A percentile compares a stretch with the other conserved stretches of the same genome.
Evolutionary conservation across 2,329 filamentous ascomycete genomes (phyloP).

Genomic region (Drechslerella coelobrocha): DNA sequence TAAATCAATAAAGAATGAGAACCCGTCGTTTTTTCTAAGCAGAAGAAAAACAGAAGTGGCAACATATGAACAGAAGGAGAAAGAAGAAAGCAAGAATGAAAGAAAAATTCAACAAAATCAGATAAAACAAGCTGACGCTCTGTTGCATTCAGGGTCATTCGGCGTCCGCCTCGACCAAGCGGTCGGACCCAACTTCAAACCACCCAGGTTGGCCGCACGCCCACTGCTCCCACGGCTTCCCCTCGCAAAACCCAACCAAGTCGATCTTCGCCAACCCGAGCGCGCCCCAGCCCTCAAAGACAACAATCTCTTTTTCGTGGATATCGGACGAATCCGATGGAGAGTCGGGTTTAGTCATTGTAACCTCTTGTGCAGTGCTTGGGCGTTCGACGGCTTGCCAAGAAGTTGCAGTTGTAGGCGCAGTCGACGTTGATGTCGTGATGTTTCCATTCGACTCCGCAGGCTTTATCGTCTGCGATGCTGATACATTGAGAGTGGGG

Average conservation of each 20-base stretch:
- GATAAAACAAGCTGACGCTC: neutral
- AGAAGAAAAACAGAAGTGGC: neutral
- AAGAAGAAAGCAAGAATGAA: neutral
- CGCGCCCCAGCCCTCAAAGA: slow-evolving; percentile 39
- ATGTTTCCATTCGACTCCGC: slow-evolving; percentile 26
- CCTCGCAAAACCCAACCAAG: slow-evolving; percentile 41
- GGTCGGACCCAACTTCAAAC: slow-evolving; percentile 42
- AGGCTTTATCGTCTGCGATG: slow-evolving; percentile 3
- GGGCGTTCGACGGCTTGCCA: slow-evolving; percentile 5
- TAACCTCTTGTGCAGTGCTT: neutral
- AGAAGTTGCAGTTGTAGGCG: neutral
- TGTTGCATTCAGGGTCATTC: slow-evolving; percentile 11
- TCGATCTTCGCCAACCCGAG: slow-evolving; percentile 45
- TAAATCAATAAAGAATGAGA: neutral
- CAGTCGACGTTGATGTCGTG: neutral
- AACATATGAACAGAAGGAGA: neutral
- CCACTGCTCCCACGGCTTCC: slow-evolving; percentile 40
- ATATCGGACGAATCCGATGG: slow-evolving; percentile 43
- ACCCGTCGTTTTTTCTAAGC: neutral
- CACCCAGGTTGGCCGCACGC: slow-evolving; percentile 41
- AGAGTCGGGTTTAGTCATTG: slow-evolving; percentile 17
- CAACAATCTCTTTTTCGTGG: slow-evolving; percentile 40
- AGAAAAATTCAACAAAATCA: neutral
- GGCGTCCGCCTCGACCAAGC: slow-evolving; percentile 20
- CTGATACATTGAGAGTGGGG: neutral